Evolutionary conservation across 805 yeast genomes (phyloP), one percentile per base, ranked within the genome.

Genomic region (Myxozyma sirexii): DNA sequence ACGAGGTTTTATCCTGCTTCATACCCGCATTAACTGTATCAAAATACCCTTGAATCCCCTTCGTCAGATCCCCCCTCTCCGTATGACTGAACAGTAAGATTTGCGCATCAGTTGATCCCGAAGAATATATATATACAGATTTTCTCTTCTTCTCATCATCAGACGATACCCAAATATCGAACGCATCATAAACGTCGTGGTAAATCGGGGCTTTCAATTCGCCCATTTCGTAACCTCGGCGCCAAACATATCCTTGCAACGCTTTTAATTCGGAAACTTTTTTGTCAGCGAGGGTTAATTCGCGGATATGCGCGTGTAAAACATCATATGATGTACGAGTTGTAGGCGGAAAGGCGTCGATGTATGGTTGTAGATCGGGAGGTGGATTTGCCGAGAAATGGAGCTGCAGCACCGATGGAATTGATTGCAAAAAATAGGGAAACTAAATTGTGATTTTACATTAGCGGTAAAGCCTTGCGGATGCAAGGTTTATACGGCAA

Each of bases 41-140:
- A 70, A 84, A 92, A 74, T 90, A 92, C 15, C 87, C 96, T 5
- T 75, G 60, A 21, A 92, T 70, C 23, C 72, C 71, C 0, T 73
- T 71, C 44, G 82, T 87, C 68, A 90, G 71, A 71, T 88, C 88
- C 8, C 73, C 73, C 3, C 75, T 74, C 54, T 75, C 75, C 8
- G 88, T 92, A 70, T 88, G 81, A 0, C 79, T 79, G 69, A 92
- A 90, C 58, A 92, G 74, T 61, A 92, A 75, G 67, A 85, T 87
- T 68, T 92, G 98, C 0, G 97, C 97, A 60, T 84, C 82, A 24
- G 92, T 84, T 44, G 94, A 86, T 0, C 98, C 98, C 27, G 96
- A 88, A 0, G 97, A 90, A 74, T 92, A 92, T 19, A 92, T 90
- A 69, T 79, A 88, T 0, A 90, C 75, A 8, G 26, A 37, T 26